Evolutionary conservation across 2,329 filamentous ascomycete genomes (phyloP).

Genomic region (Xylaria sp.): DNA sequence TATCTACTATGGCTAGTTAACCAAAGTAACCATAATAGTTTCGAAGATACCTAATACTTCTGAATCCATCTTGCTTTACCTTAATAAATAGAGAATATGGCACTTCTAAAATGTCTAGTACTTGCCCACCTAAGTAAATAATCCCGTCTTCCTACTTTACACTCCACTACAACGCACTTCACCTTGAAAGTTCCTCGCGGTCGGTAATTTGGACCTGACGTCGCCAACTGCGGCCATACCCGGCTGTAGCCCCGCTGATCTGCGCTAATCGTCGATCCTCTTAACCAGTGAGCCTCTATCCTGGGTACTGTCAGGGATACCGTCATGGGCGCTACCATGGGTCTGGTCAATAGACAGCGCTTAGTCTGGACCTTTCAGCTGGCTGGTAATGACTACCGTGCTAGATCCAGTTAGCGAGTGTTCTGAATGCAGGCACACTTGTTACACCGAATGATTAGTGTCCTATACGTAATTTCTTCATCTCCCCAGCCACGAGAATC

Average conservation of each 20-base stretch:
- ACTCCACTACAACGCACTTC: not conserved
- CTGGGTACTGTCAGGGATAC: not conserved
- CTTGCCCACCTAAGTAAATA: not conserved
- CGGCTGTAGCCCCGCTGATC: slow-evolving; percentile 14
- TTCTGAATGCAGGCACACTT: slow-evolving; percentile 2
- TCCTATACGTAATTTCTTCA: not conserved
- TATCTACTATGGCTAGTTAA: too few relatives aligned
- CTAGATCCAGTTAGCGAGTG: slow-evolving; percentile 1
- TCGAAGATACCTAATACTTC: too few relatives aligned
- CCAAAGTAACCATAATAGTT: too few relatives aligned
- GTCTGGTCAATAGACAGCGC: slow-evolving; percentile 1
- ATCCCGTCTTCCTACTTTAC: not conserved
- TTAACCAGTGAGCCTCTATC: not conserved
- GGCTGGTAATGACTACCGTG: not conserved
- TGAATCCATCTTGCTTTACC: too few relatives aligned
- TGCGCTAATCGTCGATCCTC: slow-evolving; percentile 15
- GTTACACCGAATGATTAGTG: not conserved
- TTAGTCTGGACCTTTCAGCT: slow-evolving; percentile 4
- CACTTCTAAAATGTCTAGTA: too few relatives aligned
- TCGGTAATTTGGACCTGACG: slow-evolving; percentile 15
- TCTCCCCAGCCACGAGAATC: not conserved
- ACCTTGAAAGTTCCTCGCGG: not conserved
- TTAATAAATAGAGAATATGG: too few relatives aligned
- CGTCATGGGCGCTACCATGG: not conserved
- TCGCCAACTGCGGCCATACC: slow-evolving; percentile 3